phyloP scores from a whole-genome alignment of 2,329 filamentous ascomycete genomes.

The Gyromitra esculenta region DNA sequence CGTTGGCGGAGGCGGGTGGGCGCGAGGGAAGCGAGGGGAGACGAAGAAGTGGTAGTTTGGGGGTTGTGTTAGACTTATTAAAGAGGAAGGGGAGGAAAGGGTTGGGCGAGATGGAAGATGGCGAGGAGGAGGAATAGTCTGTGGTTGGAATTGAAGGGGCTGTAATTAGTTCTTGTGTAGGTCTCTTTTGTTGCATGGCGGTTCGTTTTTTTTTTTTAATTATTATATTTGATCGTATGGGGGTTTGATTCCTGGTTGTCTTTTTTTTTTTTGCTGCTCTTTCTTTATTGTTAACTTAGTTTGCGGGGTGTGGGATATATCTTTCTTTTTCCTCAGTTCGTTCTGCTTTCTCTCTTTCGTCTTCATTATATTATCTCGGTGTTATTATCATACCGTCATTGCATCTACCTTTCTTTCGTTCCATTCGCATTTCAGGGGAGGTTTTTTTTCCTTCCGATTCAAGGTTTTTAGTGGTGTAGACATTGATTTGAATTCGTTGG shows the following conservation, averaged over 20 bases:
- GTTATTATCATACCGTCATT: neutral
- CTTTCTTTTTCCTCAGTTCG: neutral
- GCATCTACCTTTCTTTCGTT: neutral
- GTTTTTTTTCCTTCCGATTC: no score
- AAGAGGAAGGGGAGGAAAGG: conserved; percentile 21
- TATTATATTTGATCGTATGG: neutral
- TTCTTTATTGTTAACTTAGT: no score
- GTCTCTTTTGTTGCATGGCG: neutral
- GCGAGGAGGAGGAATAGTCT: conserved; percentile 14
- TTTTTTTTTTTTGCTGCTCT: neutral
- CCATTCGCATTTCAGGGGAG: no score
- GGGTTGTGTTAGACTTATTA: conserved; percentile 45
- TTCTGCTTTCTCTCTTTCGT: neutral
- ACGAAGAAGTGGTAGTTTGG: conserved; percentile 41
- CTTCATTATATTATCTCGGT: neutral
- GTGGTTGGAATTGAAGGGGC: neutral
- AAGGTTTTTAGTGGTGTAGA: no score
- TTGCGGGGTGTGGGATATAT: neutral
- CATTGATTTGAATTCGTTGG: no score
- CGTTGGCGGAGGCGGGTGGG: neutral
- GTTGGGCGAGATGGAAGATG: conserved; percentile 21
- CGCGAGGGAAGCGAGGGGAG: neutral
- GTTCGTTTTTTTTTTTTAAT: neutral
- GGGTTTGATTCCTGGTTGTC: neutral
- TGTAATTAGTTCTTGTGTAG: neutral